Evolutionary conservation across 257 asterid species (phyloP).

Genomic region (Agastache rugosa): DNA sequence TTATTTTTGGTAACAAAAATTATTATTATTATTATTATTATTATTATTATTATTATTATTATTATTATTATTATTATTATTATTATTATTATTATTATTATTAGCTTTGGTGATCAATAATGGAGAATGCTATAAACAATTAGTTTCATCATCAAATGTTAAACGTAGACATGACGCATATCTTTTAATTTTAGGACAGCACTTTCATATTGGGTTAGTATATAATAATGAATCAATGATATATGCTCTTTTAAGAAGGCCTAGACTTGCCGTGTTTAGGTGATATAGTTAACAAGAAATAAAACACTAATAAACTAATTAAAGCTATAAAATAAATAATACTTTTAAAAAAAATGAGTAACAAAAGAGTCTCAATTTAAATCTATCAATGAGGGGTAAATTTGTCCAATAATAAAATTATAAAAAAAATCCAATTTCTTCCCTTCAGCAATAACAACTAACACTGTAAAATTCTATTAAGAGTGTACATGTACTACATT

Average conservation of each 20-base stretch:
- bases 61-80: background rate
- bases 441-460: no score
- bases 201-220: background rate
- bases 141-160: background rate
- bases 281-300: background rate
- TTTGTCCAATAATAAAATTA: no score
- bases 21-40: background rate
- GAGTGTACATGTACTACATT: no score
- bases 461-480: no score
- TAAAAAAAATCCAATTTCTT: no score
- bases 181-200: no score
- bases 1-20: background rate
- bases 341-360: no score
- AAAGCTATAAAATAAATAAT: no score
- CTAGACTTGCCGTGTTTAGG: background rate
- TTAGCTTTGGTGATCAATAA: background rate
- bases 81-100: no score
- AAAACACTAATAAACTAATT: background rate
- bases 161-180: background rate
- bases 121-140: background rate
- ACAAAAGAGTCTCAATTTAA: no score
- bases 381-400: no score
- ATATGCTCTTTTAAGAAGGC: background rate
- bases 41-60: background rate
- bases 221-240: no score